A percentile compares a stretch with the other conserved stretches of the same genome.
phyloP scores from a whole-genome alignment of 2,329 filamentous ascomycete genomes.

The Neofusicoccum ribis region DNA sequence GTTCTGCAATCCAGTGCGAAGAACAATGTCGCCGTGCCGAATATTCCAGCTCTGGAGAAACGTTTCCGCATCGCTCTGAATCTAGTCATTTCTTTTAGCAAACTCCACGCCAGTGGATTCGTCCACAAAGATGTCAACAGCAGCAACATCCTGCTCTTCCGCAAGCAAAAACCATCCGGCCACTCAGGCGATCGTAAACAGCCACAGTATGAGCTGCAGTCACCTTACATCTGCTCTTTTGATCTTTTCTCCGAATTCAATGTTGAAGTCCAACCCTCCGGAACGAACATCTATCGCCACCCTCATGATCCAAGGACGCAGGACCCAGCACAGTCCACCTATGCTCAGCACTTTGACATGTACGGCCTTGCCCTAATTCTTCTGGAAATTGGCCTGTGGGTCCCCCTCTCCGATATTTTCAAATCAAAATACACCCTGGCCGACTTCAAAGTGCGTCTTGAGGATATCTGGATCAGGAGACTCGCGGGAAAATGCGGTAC shows the following conservation, averaged over 20 bases:
- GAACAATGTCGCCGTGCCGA: slow-evolving; percentile 41
- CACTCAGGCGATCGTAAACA: slow-evolving; percentile 43
- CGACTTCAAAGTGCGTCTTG: slow-evolving; percentile 64
- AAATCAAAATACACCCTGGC: slow-evolving; percentile 61
- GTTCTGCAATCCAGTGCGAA: slow-evolving; percentile 49
- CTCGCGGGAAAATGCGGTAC: slow-evolving; percentile 70
- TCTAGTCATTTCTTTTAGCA: slow-evolving; percentile 70
- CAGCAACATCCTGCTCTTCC: slow-evolving; percentile 67
- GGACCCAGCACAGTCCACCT: slow-evolving; percentile 53
- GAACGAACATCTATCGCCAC: slow-evolving; percentile 62
- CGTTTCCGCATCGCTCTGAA: slow-evolving; percentile 75
- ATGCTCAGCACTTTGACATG: slow-evolving; percentile 54
- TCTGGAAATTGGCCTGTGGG: slow-evolving; percentile 75
- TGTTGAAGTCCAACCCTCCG: slow-evolving; percentile 40
- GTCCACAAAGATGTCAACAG: slow-evolving; percentile 70
- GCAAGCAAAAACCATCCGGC: slow-evolving; percentile 38
- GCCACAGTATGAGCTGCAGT: slow-evolving; percentile 55
- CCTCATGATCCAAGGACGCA: slow-evolving; percentile 50
- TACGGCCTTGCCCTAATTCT: slow-evolving; percentile 74
- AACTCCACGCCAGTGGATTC: slow-evolving; percentile 68
- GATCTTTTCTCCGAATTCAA: slow-evolving; percentile 66
- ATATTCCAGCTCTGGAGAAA: slow-evolving; percentile 67
- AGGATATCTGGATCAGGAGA: slow-evolving; percentile 64
- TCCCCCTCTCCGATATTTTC: slow-evolving; percentile 59
- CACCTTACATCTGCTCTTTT: slow-evolving; percentile 71